These are phyloP conservation scores for Phlegmacium glaucopus DNA, from an alignment of 768 basidiomycete genomes.

Conservation along the genomic window DNA sequence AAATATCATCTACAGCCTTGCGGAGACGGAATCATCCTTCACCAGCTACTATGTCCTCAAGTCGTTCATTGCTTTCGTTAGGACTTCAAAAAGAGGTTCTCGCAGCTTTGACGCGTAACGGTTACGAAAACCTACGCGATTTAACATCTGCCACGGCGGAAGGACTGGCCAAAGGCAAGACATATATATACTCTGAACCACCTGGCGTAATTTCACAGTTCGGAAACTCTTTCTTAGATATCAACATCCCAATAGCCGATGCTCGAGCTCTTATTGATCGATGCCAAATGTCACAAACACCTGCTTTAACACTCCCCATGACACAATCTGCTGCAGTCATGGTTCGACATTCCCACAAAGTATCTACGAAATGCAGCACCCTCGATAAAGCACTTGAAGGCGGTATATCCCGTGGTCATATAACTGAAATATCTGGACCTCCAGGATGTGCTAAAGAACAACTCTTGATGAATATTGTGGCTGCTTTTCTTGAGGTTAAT, in stretches of 20 bases:
- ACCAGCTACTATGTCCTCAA: constrained; percentile 31
- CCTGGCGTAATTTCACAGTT: neutral
- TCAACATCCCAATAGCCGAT: constrained; percentile 42
- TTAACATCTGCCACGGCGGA: constrained; percentile 41
- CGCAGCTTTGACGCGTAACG: constrained; percentile 44
- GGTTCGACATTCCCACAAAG: constrained; percentile 20
- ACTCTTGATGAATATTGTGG: constrained; percentile 47
- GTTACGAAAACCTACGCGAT: constrained; percentile 59
- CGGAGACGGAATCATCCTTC: no score
- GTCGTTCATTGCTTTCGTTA: constrained; percentile 43
- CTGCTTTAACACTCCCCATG: constrained; percentile 23
- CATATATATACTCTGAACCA: neutral
- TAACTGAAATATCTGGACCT: constrained; percentile 75
- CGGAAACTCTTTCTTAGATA: constrained; percentile 36
- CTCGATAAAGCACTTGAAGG: constrained; percentile 61
- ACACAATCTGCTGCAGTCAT: constrained; percentile 59
- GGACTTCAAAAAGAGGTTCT: constrained; percentile 44
- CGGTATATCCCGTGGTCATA: constrained; percentile 56
- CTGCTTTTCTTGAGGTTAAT: constrained; percentile 41
- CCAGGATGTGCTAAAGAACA: constrained; percentile 67
- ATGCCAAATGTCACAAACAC: constrained; percentile 30
- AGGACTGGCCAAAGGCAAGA: constrained; percentile 47
- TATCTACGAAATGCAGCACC: constrained; percentile 43
- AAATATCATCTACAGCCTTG: no score
- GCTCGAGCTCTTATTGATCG: constrained; percentile 45